Percentiles rank a stretch among this genome's conserved stretches.
phyloP scores from a whole-genome alignment of 1,139 yeast species.

The Sugiyamaella sp. region DNA sequence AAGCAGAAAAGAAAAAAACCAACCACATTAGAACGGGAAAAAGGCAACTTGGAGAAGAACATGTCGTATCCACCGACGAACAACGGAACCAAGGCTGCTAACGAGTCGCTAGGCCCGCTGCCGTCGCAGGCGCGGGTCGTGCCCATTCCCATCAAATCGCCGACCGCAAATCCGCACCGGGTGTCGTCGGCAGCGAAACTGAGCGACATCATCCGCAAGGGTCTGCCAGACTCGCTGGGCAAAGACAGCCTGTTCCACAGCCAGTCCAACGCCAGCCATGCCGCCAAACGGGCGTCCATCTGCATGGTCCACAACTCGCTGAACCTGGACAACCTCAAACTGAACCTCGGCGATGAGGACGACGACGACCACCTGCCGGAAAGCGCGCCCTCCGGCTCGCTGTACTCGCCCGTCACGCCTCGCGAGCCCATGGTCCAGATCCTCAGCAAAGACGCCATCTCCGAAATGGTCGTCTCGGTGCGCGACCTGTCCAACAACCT shows the following conservation, averaged over 20 bases:
- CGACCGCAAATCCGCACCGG: constrained; percentile 15
- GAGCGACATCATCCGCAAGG: constrained; percentile 21
- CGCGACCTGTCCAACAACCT: constrained; percentile 46
- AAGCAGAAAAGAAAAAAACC: neutral
- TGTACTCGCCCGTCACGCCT: constrained; percentile 23
- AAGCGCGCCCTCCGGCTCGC: constrained; percentile 17
- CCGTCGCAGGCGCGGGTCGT: constrained; percentile 4
- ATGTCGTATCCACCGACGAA: neutral
- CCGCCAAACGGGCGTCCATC: constrained; percentile 22
- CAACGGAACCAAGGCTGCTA: neutral
- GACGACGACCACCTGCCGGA: constrained; percentile 18
- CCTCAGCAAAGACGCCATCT: constrained; percentile 44
- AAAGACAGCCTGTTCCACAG: constrained; percentile 13
- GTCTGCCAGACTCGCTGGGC: constrained; percentile 19
- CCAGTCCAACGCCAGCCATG: constrained; percentile 8
- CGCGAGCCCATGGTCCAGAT: constrained; percentile 24
- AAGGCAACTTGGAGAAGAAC: neutral
- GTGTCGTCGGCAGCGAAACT: constrained; percentile 19
- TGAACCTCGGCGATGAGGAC: constrained; percentile 6
- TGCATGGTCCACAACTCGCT: constrained; percentile 35
- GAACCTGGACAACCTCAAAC: constrained; percentile 23
- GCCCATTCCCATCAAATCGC: constrained; percentile 5
- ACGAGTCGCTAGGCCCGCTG: neutral
- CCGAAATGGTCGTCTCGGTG: constrained; percentile 47
- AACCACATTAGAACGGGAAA: neutral